Conservation (phyloP, 768 basidiomycete genomes). For the Chalciporus piperatus region DNA sequence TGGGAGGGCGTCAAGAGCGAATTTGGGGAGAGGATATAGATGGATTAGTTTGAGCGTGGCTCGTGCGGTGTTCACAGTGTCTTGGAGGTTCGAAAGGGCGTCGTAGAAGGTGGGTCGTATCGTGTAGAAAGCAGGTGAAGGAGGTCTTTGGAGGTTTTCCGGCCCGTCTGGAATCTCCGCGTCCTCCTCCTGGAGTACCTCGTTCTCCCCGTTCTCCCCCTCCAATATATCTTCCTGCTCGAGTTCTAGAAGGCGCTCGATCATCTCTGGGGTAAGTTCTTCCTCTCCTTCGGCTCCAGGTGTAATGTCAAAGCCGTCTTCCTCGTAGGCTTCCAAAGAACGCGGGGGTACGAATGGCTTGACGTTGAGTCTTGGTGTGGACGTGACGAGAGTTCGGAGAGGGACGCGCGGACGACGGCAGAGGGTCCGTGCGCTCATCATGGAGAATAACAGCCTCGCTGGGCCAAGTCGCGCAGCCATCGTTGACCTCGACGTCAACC, state of each 20-base stretch:
- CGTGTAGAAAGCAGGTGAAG: conserved; percentile 82
- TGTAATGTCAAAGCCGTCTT: neutral
- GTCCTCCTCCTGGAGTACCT: neutral
- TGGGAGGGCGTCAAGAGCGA: conserved; percentile 57
- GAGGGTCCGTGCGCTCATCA: conserved; percentile 7
- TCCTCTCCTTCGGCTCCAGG: neutral
- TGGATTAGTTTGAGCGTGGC: conserved; percentile 58
- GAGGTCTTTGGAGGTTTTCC: conserved; percentile 36
- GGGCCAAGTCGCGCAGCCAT: conserved; percentile 12
- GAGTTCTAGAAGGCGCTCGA: neutral
- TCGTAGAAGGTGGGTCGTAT: conserved; percentile 75
- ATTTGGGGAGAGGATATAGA: conserved; percentile 77
- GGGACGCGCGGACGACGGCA: neutral
- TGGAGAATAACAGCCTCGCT: conserved; percentile 4
- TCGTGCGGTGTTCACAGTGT: conserved; percentile 57
- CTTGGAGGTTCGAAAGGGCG: conserved; percentile 62
- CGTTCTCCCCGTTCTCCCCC: neutral
- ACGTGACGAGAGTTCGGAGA: conserved; percentile 11
- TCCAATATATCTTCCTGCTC: neutral
- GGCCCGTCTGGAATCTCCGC: too few species aligned
- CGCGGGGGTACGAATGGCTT: conserved; percentile 26
- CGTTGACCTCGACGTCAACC: neutral
- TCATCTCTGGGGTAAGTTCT: neutral
- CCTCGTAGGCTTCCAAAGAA: conserved; percentile 15
- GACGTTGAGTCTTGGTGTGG: neutral